Evolutionary conservation across 345 rosid genomes (phyloP).

Genomic region (Lumnitzera racemosa): DNA sequence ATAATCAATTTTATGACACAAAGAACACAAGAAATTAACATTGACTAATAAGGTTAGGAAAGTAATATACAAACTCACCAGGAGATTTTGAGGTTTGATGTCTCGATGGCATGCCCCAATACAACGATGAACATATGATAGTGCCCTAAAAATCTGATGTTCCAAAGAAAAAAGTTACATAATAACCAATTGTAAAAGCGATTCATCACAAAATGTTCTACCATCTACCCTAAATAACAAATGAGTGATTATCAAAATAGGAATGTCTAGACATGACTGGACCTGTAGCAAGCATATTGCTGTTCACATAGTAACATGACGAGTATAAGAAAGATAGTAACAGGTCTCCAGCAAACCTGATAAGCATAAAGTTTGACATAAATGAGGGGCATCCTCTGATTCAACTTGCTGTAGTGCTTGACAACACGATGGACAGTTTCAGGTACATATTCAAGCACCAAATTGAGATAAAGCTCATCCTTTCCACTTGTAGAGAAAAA

Average conservation of each 20-base stretch:
- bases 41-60: no score
- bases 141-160: slow-evolving; percentile 15
- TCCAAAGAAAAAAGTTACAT: not conserved
- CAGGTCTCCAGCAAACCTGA: slow-evolving; percentile 10
- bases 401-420: slow-evolving; percentile 22
- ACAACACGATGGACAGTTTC: slow-evolving; percentile 20
- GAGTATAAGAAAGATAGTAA: not conserved
- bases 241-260: not conserved
- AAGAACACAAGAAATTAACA: no score
- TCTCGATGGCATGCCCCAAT: slow-evolving; percentile 21
- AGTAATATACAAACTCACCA: slow-evolving; percentile 9
- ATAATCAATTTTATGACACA: no score
- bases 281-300: no score
- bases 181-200: not conserved
- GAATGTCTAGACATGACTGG: no score
- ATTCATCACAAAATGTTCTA: not conserved
- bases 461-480: slow-evolving; percentile 23
- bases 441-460: slow-evolving; percentile 22
- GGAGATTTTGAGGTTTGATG: slow-evolving; percentile 20
- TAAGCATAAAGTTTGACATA: slow-evolving; percentile 21
- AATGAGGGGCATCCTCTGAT: slow-evolving; percentile 19
- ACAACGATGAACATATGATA: slow-evolving; percentile 12
- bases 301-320: no score
- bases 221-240: not conserved
- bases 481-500: slow-evolving; percentile 20